Conservation (phyloP, 345 rosid species). For the Aquilaria malaccensis region DNA sequence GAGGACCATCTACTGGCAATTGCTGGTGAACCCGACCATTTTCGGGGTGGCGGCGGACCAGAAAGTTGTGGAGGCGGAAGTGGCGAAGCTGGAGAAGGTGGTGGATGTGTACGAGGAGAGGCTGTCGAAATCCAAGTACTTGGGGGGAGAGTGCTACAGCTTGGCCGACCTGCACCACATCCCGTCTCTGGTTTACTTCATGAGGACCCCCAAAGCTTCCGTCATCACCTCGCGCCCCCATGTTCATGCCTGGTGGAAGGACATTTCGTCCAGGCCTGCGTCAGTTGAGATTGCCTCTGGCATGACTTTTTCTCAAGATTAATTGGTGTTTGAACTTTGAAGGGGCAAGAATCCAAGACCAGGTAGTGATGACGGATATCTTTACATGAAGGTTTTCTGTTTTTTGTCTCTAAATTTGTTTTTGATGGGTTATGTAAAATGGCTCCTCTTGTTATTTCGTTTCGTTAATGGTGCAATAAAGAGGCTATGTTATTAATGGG, state of each 20-base stretch:
- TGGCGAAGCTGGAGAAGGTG: constrained; percentile 27
- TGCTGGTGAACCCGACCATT: constrained; percentile 22
- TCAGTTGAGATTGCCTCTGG: constrained; percentile 3
- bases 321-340: too few relatives aligned
- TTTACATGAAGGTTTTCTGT: too few relatives aligned
- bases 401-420: too few relatives aligned
- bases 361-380: too few relatives aligned
- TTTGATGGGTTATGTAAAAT: too few relatives aligned
- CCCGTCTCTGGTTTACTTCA: constrained; percentile 28
- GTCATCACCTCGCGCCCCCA: constrained; percentile 11
- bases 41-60: constrained; percentile 27
- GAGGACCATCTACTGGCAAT: constrained; percentile 16
- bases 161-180: constrained; percentile 44
- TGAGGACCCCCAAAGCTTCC: constrained; percentile 16
- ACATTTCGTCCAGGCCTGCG: constrained; percentile 18
- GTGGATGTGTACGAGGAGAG: constrained; percentile 44
- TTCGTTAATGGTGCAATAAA: too few relatives aligned
- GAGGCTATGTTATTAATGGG: too few relatives aligned
- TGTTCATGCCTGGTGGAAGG: constrained; percentile 14
- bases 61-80: constrained; percentile 17
- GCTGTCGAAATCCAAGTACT: constrained; percentile 21
- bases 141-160: constrained; percentile 35
- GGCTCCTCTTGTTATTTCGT: too few relatives aligned
- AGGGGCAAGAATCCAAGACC: too few relatives aligned
- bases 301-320: constrained; percentile 2